A percentile compares a stretch with the other conserved stretches of the same genome.
Conservation (phyloP, 2,329 filamentous ascomycete species). For the Camptophora hylomeconis region DNA sequence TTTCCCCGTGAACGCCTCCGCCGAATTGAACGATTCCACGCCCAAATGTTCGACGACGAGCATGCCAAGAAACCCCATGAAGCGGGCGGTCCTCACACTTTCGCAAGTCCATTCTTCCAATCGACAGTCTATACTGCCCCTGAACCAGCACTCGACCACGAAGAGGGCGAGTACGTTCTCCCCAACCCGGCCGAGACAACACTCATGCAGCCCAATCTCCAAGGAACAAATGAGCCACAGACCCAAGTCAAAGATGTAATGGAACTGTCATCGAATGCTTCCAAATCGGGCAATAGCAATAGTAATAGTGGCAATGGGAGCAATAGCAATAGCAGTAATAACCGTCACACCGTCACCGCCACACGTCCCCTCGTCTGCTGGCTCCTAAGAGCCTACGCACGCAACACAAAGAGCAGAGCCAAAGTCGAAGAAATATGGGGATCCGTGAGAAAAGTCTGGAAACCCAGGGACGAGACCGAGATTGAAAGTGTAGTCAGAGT, state of each 20-base stretch:
- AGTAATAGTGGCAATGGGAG: too few species aligned
- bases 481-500: conserved; percentile 12
- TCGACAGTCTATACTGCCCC: conserved; percentile 14
- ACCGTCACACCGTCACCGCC: too few species aligned
- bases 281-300: too few species aligned
- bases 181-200: conserved; percentile 10
- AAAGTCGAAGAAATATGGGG: conserved; percentile 15
- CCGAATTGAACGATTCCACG: conserved; percentile 15
- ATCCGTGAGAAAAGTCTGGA: conserved; percentile 13
- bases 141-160: conserved; percentile 12
- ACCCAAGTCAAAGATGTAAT: too few species aligned
- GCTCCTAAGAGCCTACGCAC: conserved; percentile 15
- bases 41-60: conserved; percentile 16
- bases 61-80: conserved; percentile 5
- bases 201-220: conserved; percentile 7
- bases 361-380: conserved; percentile 12
- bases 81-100: too few species aligned
- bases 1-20: conserved; percentile 16
- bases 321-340: too few species aligned
- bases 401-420: conserved; percentile 11
- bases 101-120: conserved; percentile 7
- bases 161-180: conserved; percentile 17
- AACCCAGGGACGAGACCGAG: conserved; percentile 15
- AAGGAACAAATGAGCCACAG: too few species aligned
- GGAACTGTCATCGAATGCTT: too few species aligned